These are phyloP conservation scores for Phaeomoniella chlamydospora DNA, from an alignment of 2,329 filamentous ascomycete species.

Conservation along the genomic window DNA sequence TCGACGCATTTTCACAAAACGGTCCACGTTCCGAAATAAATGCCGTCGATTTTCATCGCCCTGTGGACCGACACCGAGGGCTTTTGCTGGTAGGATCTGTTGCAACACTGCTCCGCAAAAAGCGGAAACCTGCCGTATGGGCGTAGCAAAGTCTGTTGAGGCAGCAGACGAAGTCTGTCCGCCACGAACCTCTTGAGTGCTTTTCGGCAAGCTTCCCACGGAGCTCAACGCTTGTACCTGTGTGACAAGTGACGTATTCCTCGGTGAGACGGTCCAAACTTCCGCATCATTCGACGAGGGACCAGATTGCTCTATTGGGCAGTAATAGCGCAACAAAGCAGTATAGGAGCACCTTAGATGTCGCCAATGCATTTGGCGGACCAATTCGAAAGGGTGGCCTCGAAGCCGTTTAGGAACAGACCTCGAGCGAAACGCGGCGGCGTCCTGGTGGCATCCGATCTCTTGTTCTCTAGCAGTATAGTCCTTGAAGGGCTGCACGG, in stretches of 20 bases:
- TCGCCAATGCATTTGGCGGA: constrained; percentile 52
- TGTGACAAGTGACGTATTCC: too few species aligned
- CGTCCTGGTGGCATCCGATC: constrained; percentile 30
- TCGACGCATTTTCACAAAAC: constrained; percentile 61
- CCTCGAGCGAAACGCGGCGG: constrained; percentile 7
- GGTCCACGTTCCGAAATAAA: constrained; percentile 56
- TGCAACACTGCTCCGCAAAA: constrained; percentile 69
- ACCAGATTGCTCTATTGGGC: too few species aligned
- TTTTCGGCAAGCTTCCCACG: too few species aligned
- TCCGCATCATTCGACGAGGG: too few species aligned
- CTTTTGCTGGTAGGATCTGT: constrained; percentile 56
- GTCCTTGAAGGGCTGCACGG: constrained; percentile 62
- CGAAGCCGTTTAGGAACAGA: constrained; percentile 39
- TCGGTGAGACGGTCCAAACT: too few species aligned
- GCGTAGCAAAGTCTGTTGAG: constrained; percentile 55
- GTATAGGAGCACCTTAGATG: constrained; percentile 66
- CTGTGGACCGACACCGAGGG: constrained; percentile 52
- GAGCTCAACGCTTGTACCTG: too few species aligned
- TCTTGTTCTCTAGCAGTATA: constrained; percentile 78
- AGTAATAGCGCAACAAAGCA: constrained; percentile 69
- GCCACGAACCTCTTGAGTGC: too few species aligned
- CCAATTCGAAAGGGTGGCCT: constrained; percentile 43
- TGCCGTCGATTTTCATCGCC: constrained; percentile 44
- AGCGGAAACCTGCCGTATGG: constrained; percentile 56
- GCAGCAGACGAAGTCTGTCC: background rate